Evolutionary conservation across 768 basidiomycete genomes (phyloP), one percentile per base, ranked within the genome.

Genomic region (Suillus americanus): DNA sequence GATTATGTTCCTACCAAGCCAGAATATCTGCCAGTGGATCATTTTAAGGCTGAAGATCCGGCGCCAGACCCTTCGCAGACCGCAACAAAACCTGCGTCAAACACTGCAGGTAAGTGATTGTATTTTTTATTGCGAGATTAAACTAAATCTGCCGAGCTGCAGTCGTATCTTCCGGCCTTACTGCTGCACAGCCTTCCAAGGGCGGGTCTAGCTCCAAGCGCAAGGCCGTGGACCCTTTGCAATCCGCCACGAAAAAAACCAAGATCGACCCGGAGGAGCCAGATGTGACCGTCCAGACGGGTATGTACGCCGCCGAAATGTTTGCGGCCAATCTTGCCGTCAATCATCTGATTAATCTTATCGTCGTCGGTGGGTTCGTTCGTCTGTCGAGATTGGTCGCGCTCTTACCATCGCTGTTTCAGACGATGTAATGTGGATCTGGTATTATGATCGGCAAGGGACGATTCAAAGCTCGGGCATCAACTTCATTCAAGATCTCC

Each of bases 401-500:
- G 40, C 12, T 60, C 59, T 60, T 63, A 37, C 12, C 9, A 18
- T 3, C 1, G 5, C 7, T 14, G 14, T 37, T 28, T 25, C 2
- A 64, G 63, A 61, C 30, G 63, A 61, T 20, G 10, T 61, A 2
- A 12, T 64, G 2, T 64, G 38, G 41, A 38, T 41, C 14, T 64
- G 60, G 43, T 61, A 61, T 48, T 61, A 46, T 28, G 59, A 64
- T 30, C 46, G 12, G 0, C 53, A 54, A 1, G 33, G 33, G 0
- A 48, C 0, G 0, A 13, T 48, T 6, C 46, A 48, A 23, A 0
- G n/a, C n/a, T 48, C 46, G 0, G 46, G 46, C 1, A 23, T 48
- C 10, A 48, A 48, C 12, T 48, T 48, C n/a, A 7, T n/a, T 33
- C 53, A 54, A 20, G 53, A 54, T 54, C 53, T 35, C 33, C 18